Base-by-base conservation (phyloP, 345 rosid species). In the Rhizophora mangle region DNA sequence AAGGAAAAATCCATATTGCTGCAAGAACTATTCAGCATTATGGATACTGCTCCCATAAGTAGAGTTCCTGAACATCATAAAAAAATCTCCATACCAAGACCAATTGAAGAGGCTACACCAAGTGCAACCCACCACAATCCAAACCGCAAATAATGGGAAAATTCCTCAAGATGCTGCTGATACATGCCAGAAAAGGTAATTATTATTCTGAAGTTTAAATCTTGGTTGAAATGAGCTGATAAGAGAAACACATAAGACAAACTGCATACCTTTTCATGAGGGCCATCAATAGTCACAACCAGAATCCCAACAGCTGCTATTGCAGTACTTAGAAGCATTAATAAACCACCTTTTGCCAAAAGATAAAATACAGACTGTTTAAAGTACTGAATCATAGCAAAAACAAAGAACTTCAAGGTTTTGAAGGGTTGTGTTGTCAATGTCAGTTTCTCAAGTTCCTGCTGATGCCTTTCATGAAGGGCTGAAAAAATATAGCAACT, bases 91-190 rank as follows among this genome's bases (percentile, higher is more conserved):
- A 90, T 80, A 95, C 99, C 99, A 62, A 96, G 98, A 76, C 99
- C 98, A 74, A 96, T 92, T 34, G 99, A 96, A 72, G 99, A 96
- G 66, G 99, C 99, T 60, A 96, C 96, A 49, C 99, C 99, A 74
- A 96, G 98, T 51, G 94, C 86, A 61, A 85, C 67, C 99, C 98
- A 96, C 98, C 99, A 96, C 69, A 92, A 80, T 65, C 91, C 88
- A 85, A 80, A 92, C 62, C 72, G 82, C 1, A 79, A 61, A 79
- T 92, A 95, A 66, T 77, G 80, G 57, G 84, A 79, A 32, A 92
- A 77, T 81, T 96, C 96, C 64, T 89, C 90, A 26, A 96, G 73
- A 78, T 92, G 99, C 98, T 96, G 90, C 68, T 64, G 59, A 62
- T 80, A 69, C 61, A 70, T 54, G 68, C 26, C 51, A 74, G 6